Percentiles rank a stretch among this genome's conserved stretches.
phyloP scores from a whole-genome alignment of 2,329 filamentous ascomycete species.

The Elsinoe necatrix region DNA sequence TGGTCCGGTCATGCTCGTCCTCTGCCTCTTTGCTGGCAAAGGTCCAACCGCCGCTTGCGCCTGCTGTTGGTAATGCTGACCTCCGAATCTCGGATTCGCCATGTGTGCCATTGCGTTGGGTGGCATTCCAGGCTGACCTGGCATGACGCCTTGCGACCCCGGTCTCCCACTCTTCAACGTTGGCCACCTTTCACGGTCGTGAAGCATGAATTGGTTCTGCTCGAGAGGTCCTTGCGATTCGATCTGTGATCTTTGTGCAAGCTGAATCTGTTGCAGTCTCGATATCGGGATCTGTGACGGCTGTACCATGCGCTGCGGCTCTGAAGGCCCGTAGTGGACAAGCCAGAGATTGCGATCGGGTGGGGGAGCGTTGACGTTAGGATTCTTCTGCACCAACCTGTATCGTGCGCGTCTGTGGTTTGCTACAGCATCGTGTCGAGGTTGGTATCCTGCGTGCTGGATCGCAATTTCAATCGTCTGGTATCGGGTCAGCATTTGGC shows the following conservation, averaged over 20 bases:
- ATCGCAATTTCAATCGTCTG: slow-evolving; percentile 84
- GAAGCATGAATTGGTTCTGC: slow-evolving; percentile 90
- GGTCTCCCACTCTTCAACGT: slow-evolving; percentile 49
- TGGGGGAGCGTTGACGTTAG: slow-evolving; percentile 59
- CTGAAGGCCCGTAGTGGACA: slow-evolving; percentile 75
- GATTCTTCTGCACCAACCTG: slow-evolving; percentile 68
- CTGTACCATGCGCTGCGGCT: slow-evolving; percentile 65
- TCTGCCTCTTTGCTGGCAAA: slow-evolving; percentile 40
- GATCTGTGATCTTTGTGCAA: slow-evolving; percentile 31
- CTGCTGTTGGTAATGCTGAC: slow-evolving; percentile 19
- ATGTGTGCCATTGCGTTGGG: slow-evolving; percentile 20
- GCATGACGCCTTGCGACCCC: slow-evolving; percentile 11
- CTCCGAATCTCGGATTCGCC: slow-evolving; percentile 19
- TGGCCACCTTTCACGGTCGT: slow-evolving; percentile 85
- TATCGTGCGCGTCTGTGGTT: slow-evolving; percentile 77
- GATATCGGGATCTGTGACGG: slow-evolving; percentile 55
- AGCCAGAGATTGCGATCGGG: slow-evolving; percentile 82
- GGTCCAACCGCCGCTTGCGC: slow-evolving; percentile 26
- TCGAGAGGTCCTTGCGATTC: slow-evolving; percentile 69
- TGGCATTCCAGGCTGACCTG: not conserved
- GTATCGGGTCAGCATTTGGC: slow-evolving; percentile 17
- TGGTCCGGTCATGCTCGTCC: slow-evolving; percentile 19
- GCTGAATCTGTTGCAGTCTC: slow-evolving; percentile 50
- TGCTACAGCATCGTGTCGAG: slow-evolving; percentile 61
- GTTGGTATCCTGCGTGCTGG: slow-evolving; percentile 71